Base-by-base conservation (phyloP, 495 filamentous ascomycete genomes). In the Pyrenula massariospora region DNA sequence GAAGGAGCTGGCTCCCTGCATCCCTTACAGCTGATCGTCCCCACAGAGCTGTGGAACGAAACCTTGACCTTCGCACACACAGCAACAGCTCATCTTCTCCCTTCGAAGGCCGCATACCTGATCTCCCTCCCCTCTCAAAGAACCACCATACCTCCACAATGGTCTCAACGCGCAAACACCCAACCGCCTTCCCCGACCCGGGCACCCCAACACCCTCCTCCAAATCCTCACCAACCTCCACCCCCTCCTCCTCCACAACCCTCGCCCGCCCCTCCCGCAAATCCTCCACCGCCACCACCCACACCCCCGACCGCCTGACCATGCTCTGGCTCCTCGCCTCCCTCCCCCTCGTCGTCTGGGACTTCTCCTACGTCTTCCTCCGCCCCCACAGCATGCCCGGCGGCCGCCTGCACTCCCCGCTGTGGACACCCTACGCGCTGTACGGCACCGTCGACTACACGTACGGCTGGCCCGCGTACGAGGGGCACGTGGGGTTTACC, bases 351-450 rank as follows among this genome's bases (percentile, higher is more conserved):
- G 86, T 92, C n/a, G 59, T 76, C 50, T 94, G 91, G 91, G 92
- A 96, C 72, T 77, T 82, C 8, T 74, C 73, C 52, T 96, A 94
- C 72, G 82, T 95, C 47, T 70, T 95, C 25, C 70, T 91, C 49
- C 88, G 92, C 20, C 92, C 92, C 25, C 79, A 84, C 69, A 84
- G 80, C 51, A 94, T 97, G 89, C 81, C 85, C 0, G 88, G 88
- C 57, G 89, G 90, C 3, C 67, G 70, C 36, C 70, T 87, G 50
- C 88, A 95, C 68, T 81, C 76, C 60, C 86, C 87, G 3, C 61
- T 96, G 53, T 96, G 81, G 80, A 70, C 70, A 12, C 90, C 88
- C 0, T 96, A 96, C 69, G 83, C 77, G 64, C 80, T 94, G 0
- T 96, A 96, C 71, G 85, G 84, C 24, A 77, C 70, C 36, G 73